Evolutionary conservation across 768 basidiomycete genomes (phyloP), one percentile per base, ranked within the genome.

Genomic region (Lactifluus hygrophoroides): DNA sequence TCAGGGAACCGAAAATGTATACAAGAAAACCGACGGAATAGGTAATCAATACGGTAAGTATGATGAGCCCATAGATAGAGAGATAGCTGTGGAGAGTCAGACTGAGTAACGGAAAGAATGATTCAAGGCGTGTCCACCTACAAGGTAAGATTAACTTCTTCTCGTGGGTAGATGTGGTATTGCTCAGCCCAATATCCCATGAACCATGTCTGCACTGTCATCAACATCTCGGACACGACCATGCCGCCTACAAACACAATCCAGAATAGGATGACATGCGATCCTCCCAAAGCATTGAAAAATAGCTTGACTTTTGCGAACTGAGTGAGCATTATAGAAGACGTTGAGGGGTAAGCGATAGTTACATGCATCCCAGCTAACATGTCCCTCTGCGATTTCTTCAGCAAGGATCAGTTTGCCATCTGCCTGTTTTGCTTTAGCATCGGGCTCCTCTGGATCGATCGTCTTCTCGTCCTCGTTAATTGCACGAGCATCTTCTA

Each of bases 321-420:
- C 56, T 56, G 69, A 19, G 66, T 58, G 43, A 25, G 43, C 25
- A 37, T 21, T 32, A 35, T 14, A n/a, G 40, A 27, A 34, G 30
- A 35, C 21, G 6, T 23, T 1, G 16, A 3, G 21, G 30, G 3
- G 35, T 17, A 34, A 25, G 38, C 23, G 40, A 45, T 5, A 68
- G 72, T 63, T 57, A 71, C 74, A 64, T 23, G 76, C 71, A 4
- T 65, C 63, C 73, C 79, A 81, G 46, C 79, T 77, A 28, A 86
- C 77, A 58, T 80, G 80, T 0, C 85, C 84, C 51, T 77, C 74
- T 7, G 73, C 77, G 46, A 85, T 75, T 65, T 88, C 86, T 66
- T 88, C 86, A 0, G 77, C 78, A 6, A 83, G 69, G 46, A 86
- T 77, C n/a, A 87, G 73, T 65, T 85, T 84, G 3, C 83, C 83